Evolutionary conservation across 768 basidiomycete species (phyloP).

Genomic region (Boletus edulis): DNA sequence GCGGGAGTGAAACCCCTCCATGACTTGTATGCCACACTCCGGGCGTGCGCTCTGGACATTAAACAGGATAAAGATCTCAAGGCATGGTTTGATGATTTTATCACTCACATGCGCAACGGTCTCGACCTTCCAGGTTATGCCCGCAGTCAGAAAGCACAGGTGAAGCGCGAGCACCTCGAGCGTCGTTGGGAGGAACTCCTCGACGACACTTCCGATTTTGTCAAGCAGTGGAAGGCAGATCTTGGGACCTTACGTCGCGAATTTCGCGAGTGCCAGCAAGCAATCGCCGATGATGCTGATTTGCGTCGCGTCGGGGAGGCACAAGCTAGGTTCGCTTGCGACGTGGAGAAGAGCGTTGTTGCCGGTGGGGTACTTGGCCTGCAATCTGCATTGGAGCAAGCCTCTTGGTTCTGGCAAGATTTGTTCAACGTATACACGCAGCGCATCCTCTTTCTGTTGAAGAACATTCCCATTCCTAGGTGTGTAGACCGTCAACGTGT

Average conservation of each 20-base stretch:
- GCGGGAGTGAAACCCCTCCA: constrained; percentile 49
- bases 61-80: constrained; percentile 53
- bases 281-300: constrained; percentile 49
- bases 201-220: constrained; percentile 41
- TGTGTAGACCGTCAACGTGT: constrained; percentile 20
- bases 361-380: constrained; percentile 39
- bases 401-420: constrained; percentile 80
- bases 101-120: constrained; percentile 42
- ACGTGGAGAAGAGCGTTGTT: constrained; percentile 45
- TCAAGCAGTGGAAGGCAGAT: constrained; percentile 51
- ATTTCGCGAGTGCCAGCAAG: constrained; percentile 42
- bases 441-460: constrained; percentile 47
- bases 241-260: constrained; percentile 47
- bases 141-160: constrained; percentile 43
- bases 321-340: constrained; percentile 46
- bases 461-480: constrained; percentile 71
- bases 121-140: constrained; percentile 53
- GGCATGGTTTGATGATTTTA: constrained; percentile 53
- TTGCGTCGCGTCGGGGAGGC: constrained; percentile 45
- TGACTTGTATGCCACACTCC: constrained; percentile 41
- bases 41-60: constrained; percentile 45
- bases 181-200: constrained; percentile 49
- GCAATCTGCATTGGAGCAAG: constrained; percentile 55
- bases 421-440: constrained; percentile 79
- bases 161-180: constrained; percentile 44